Base-by-base conservation (phyloP, 768 basidiomycete genomes). In the Gloeophyllum trabeum region DNA sequence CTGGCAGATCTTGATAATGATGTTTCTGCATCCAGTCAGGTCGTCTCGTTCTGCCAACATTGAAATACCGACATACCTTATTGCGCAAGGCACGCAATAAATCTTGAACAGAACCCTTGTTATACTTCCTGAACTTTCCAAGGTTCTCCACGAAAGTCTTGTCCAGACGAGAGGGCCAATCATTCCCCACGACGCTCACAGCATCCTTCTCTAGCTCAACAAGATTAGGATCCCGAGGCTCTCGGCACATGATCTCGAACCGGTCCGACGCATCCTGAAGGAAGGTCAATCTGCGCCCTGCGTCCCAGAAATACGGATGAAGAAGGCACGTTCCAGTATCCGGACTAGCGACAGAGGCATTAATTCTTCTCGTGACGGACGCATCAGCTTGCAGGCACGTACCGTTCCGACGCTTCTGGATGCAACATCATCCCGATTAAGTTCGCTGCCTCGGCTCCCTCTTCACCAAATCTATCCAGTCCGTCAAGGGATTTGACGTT, bases 251-350 rank as follows among this genome's bases (percentile, higher is more conserved):
- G 57, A 92, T 92, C 61, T 98, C 96, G 59, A 98, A 99, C 4
- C 93, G 77, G 61, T 98, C 94, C 0, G 92, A 96, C 0, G 92
- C 89, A 48, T 98, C 96, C 60, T 94, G 93, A n/a, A 99, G 67
- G 71, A 99, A 99, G 40, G 75, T 79, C 4, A 99, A 65, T 32
- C 94, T 75, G 43, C 84, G 78, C 5, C 73, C 81, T 0, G 92
- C 65, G 42, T 91, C 81, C 96, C 96, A 99, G 68, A 97, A 99
- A 70, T 87, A 94, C 0, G 96, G 96, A 63, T 98, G 94, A 18
- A 85, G 64, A 16, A 98, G 69, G 59, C 84, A 86, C n/a, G 76
- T 76, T 10, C 75, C 76, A 5, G 93, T 94, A 49, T 92, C 83
- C 1, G 93, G 96, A 54, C 94, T 90, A 52, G 5, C 5, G 25